Evolutionary conservation across 805 yeast genomes (phyloP).

Genomic region (Starmerella stellata): DNA sequence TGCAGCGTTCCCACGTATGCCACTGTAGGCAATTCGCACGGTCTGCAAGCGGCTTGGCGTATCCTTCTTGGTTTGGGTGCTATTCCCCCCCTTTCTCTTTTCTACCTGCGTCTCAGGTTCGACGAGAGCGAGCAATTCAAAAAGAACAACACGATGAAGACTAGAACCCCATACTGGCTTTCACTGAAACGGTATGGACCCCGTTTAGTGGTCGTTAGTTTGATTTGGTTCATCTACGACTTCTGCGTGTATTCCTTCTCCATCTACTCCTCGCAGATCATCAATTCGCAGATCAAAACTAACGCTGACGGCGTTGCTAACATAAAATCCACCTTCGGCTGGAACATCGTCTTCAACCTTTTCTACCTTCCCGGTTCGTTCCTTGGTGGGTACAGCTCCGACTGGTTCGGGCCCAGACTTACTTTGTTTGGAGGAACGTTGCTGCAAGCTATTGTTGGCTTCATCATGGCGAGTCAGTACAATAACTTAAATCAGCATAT

Average conservation of each 20-base stretch:
- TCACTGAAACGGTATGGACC: slow-evolving; percentile 71
- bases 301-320: slow-evolving; percentile 27
- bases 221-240: slow-evolving; percentile 85
- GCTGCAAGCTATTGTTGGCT: slow-evolving; percentile 63
- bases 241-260: slow-evolving; percentile 78
- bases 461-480: slow-evolving; percentile 61
- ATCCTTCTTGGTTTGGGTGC: slow-evolving; percentile 79
- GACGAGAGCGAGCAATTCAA: slow-evolving; percentile 54
- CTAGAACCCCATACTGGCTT: slow-evolving; percentile 42
- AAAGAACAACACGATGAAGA: slow-evolving; percentile 45
- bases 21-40: slow-evolving; percentile 25
- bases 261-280: slow-evolving; percentile 57
- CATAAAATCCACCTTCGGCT: slow-evolving; percentile 63
- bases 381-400: slow-evolving; percentile 70
- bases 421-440: slow-evolving; percentile 53
- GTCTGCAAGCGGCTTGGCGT: slow-evolving; percentile 80
- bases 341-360: slow-evolving; percentile 76
- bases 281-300: slow-evolving; percentile 36
- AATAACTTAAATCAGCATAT: slow-evolving; percentile 37
- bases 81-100: slow-evolving; percentile 62
- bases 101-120: slow-evolving; percentile 59
- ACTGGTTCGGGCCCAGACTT: slow-evolving; percentile 77
- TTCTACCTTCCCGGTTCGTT: slow-evolving; percentile 84
- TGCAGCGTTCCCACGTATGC: slow-evolving; percentile 29
- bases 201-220: slow-evolving; percentile 47